Evolutionary conservation across 2,329 filamentous ascomycete species (phyloP).

Genomic region (Metarhizium brunneum): DNA sequence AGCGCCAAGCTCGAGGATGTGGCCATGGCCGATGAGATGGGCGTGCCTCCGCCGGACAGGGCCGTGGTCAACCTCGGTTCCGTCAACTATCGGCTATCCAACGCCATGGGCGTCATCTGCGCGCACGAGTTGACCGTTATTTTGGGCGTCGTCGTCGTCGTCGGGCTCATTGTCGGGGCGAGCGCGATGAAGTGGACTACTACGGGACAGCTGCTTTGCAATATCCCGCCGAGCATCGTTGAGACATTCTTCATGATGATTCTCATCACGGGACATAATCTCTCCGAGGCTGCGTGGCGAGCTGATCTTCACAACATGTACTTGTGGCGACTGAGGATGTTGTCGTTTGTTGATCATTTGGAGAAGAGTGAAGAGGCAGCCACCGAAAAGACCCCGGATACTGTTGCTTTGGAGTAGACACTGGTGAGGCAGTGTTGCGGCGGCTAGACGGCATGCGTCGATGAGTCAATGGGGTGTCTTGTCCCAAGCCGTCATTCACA

Average conservation of each 20-base stretch:
- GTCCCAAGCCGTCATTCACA: too few species aligned
- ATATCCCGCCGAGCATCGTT: constrained; percentile 6
- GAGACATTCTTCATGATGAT: constrained; percentile 18
- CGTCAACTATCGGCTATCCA: constrained; percentile 11
- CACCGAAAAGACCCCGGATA: neutral
- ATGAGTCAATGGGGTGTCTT: too few species aligned
- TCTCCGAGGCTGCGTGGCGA: constrained; percentile 11
- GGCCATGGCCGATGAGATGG: too few species aligned
- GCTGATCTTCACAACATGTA: constrained; percentile 25
- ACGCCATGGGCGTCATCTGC: constrained; percentile 12
- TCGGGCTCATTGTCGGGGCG: too few species aligned
- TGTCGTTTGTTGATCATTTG: constrained; percentile 28
- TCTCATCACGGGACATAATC: constrained; percentile 15
- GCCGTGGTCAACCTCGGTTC: neutral
- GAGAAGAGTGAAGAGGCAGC: neutral
- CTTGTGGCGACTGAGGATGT: constrained; percentile 25
- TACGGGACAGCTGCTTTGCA: constrained; percentile 10
- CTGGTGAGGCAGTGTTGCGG: neutral
- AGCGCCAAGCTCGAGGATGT: too few species aligned
- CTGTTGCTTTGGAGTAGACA: neutral
- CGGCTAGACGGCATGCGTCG: too few species aligned
- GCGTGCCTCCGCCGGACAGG: too few species aligned
- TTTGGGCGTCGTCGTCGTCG: constrained; percentile 1
- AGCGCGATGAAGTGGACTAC: too few species aligned
- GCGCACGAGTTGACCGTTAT: constrained; percentile 13